These are phyloP conservation scores for Seminavis robusta DNA, from an alignment of 108 stramenopile species.

Conservation along the genomic window DNA sequence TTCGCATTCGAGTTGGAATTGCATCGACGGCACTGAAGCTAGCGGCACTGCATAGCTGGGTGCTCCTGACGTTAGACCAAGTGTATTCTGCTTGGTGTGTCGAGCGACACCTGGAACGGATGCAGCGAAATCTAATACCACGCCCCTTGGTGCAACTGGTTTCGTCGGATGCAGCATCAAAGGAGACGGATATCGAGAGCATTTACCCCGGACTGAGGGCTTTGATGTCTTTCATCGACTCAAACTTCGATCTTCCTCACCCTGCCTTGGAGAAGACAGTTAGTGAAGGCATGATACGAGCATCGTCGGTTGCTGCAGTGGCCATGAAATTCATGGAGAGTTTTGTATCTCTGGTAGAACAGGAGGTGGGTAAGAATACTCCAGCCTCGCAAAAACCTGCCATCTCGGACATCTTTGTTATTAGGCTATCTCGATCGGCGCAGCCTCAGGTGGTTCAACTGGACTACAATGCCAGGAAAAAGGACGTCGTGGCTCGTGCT, in stretches of 20 bases:
- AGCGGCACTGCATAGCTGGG: constrained; percentile 57
- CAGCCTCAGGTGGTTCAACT: constrained; percentile 21
- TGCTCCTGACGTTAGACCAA: constrained; percentile 50
- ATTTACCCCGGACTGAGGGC: constrained; percentile 48
- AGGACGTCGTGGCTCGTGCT: not conserved
- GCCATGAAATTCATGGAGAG: constrained; percentile 51
- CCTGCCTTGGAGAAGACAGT: constrained; percentile 45
- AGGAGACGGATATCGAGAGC: constrained; percentile 20
- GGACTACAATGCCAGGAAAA: constrained; percentile 1
- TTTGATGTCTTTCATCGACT: constrained; percentile 35
- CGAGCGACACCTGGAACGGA: constrained; percentile 41
- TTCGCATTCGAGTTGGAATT: too few species aligned
- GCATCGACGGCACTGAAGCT: constrained; percentile 56
- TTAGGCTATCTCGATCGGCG: constrained; percentile 19
- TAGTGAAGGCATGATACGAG: constrained; percentile 25
- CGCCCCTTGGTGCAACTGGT: not conserved
- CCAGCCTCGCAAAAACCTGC: constrained; percentile 12
- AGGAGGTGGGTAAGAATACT: too few species aligned
- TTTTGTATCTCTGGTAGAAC: too few species aligned
- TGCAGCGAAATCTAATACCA: not conserved
- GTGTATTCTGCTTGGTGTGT: constrained; percentile 56
- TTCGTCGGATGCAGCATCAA: constrained; percentile 1
- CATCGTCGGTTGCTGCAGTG: constrained; percentile 45
- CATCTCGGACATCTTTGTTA: constrained; percentile 3
- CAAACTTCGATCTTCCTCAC: constrained; percentile 52